Conservation (phyloP, 306 rosid species). For the Styphnolobium japonicum region DNA sequence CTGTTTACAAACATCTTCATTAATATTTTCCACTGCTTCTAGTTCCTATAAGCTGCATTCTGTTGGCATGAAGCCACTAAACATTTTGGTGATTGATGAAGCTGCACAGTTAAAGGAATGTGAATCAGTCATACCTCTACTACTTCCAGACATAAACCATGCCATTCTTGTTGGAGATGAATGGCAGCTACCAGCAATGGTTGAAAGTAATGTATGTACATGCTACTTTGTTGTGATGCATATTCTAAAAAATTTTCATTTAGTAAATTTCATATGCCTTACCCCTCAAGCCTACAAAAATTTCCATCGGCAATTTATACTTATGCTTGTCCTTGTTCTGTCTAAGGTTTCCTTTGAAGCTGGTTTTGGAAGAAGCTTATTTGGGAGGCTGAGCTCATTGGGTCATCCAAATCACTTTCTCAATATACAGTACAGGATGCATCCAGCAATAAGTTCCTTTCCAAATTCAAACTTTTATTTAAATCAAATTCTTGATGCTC, state of each 20-base stretch:
- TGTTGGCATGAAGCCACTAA: constrained; percentile 40
- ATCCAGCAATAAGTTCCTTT: constrained; percentile 70
- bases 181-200: constrained; percentile 69
- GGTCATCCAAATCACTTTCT: constrained; percentile 58
- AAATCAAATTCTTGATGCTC: constrained; percentile 52
- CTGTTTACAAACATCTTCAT: constrained; percentile 56
- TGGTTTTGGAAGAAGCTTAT: constrained; percentile 77
- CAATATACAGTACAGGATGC: constrained; percentile 76
- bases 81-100: constrained; percentile 69
- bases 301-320: neutral
- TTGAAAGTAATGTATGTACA: constrained; percentile 55
- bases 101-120: constrained; percentile 82
- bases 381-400: constrained; percentile 53
- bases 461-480: constrained; percentile 62
- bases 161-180: constrained; percentile 83
- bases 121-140: constrained; percentile 70
- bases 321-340: neutral
- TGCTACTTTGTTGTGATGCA: neutral
- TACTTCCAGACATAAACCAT: constrained; percentile 49
- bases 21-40: constrained; percentile 70
- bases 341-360: constrained; percentile 50
- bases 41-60: constrained; percentile 57
- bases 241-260: neutral
- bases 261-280: neutral
- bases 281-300: neutral